Evolutionary conservation across 148 eudicot genomes (phyloP).

Genomic region (Polygonum maritimum): DNA sequence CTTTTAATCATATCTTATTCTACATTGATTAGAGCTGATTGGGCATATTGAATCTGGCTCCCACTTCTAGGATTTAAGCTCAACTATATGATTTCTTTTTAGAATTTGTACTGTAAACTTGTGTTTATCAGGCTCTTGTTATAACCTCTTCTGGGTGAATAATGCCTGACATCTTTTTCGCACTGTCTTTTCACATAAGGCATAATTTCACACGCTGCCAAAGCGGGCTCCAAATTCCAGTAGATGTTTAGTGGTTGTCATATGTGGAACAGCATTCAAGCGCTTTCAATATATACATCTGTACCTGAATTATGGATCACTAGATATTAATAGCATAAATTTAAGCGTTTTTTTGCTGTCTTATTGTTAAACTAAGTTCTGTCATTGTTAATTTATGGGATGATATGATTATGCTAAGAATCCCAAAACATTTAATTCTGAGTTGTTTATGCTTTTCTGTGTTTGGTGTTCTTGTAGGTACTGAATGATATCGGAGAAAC

Average conservation of each 20-base stretch:
- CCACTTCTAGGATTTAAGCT: neutral
- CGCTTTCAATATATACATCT: neutral
- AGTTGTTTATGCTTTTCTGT: neutral
- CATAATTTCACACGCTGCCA: neutral
- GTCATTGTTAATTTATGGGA: neutral
- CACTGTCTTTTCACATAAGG: neutral
- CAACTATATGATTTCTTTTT: neutral
- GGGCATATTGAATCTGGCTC: neutral
- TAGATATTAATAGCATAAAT: neutral
- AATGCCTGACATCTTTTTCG: neutral
- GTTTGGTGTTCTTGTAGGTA: conserved; percentile 38
- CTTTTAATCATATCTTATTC: neutral
- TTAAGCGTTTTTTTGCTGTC: neutral
- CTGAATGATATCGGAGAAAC: conserved; percentile 79
- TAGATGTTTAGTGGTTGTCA: neutral
- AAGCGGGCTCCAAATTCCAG: neutral
- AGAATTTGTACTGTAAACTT: neutral
- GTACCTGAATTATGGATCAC: neutral
- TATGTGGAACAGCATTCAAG: neutral
- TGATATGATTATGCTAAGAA: neutral
- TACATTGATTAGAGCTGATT: neutral
- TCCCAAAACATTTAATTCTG: neutral
- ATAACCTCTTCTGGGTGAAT: neutral
- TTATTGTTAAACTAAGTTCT: neutral
- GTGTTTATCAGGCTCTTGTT: neutral